Conservation (phyloP, 148 eudicot genomes). For the Camellia japonica region DNA sequence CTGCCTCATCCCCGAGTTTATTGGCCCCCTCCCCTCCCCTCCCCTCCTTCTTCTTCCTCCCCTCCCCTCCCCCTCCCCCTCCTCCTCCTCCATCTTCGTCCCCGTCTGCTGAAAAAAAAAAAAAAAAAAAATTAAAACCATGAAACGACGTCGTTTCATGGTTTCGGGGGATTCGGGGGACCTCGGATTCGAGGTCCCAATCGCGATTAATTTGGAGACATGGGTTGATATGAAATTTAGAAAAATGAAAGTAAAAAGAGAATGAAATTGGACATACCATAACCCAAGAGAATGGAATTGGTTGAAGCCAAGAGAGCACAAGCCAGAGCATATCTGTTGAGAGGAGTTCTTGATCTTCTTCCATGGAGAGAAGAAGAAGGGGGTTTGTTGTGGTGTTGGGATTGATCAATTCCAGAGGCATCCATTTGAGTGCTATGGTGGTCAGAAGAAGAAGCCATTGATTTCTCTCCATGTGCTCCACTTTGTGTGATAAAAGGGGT, state of each 20-base stretch:
- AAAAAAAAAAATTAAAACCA: no score
- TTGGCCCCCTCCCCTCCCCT: no score
- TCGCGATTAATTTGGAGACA: neutral
- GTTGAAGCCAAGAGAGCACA: conserved; percentile 83
- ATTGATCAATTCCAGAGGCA: conserved; percentile 21
- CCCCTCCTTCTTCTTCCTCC: no score
- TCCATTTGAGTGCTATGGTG: conserved; percentile 21
- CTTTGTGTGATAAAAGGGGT: no score
- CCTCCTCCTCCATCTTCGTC: no score
- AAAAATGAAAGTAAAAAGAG: neutral
- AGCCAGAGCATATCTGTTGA: conserved; percentile 62
- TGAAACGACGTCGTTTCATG: neutral
- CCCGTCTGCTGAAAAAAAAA: no score
- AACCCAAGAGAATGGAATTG: conserved; percentile 78
- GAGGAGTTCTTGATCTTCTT: conserved; percentile 8
- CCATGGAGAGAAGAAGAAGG: neutral
- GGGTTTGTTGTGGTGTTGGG: conserved; percentile 15
- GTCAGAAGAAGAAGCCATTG: neutral
- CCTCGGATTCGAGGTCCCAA: no score
- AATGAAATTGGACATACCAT: conserved; percentile 39
- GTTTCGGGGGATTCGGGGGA: neutral
- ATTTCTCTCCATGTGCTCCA: neutral
- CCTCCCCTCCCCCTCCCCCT: no score
- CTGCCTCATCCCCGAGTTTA: no score
- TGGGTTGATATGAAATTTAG: neutral